phyloP scores from a whole-genome alignment of 1,284 basidiomycete genomes.

The Papiliotrema nemorosa region DNA sequence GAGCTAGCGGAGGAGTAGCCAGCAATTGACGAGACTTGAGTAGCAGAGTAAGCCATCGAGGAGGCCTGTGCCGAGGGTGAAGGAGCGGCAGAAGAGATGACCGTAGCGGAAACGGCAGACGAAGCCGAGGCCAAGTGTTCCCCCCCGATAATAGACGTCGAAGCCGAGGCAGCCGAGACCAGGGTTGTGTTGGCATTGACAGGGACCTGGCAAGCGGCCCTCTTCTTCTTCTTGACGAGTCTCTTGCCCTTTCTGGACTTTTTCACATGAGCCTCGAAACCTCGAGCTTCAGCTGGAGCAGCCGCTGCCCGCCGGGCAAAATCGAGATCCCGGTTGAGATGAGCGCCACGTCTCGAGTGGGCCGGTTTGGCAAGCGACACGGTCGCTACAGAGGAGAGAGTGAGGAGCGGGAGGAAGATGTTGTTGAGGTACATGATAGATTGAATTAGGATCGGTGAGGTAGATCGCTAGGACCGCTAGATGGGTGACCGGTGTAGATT shows the following conservation, averaged over 20 bases:
- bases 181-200: slow-evolving; percentile 7
- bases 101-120: slow-evolving; percentile 7
- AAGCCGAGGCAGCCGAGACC: too few species aligned
- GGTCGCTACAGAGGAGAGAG: slow-evolving; percentile 8
- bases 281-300: slow-evolving; percentile 1
- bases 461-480: slow-evolving; percentile 11
- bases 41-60: slow-evolving; percentile 2
- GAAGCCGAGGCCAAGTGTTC: slow-evolving; percentile 4
- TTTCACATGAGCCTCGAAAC: neutral
- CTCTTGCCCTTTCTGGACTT: slow-evolving; percentile 22
- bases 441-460: neutral
- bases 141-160: too few species aligned
- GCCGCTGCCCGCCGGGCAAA: slow-evolving; percentile 6
- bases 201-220: slow-evolving; percentile 20
- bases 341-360: neutral
- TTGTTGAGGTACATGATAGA: slow-evolving; percentile 23
- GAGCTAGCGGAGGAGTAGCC: slow-evolving; percentile 11
- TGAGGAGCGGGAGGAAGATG: slow-evolving; percentile 23
- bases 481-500: slow-evolving; percentile 24
- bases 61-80: slow-evolving; percentile 10
- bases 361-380: slow-evolving; percentile 7
- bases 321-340: neutral
- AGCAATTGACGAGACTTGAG: slow-evolving; percentile 6
- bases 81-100: slow-evolving; percentile 6
- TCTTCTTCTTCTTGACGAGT: slow-evolving; percentile 24